A percentile compares a stretch with the other conserved stretches of the same genome.
Conservation (phyloP, 2,329 filamentous ascomycete species). For the Penicillium verrucosum region DNA sequence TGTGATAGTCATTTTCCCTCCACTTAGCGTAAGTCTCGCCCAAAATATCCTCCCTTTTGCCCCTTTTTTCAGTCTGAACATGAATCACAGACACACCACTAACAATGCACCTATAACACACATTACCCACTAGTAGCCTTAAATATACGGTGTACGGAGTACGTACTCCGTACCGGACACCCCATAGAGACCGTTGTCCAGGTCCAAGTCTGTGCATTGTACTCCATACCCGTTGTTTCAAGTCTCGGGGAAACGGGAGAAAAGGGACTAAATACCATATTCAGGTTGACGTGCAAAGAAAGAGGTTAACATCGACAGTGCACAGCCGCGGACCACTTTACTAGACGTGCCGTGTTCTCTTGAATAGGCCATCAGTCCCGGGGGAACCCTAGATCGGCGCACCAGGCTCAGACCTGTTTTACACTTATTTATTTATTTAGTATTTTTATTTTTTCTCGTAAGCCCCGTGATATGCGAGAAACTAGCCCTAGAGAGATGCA, state of each 20-base stretch:
- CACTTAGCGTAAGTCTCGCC: background rate
- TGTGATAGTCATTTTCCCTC: background rate
- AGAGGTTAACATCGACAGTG: background rate
- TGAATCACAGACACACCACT: constrained; percentile 6
- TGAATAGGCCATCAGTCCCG: constrained; percentile 3
- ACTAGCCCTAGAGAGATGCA: background rate
- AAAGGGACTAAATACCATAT: background rate
- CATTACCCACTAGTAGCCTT: constrained; percentile 3
- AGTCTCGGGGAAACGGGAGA: constrained; percentile 3
- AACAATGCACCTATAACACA: background rate
- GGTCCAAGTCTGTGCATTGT: background rate
- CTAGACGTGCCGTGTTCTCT: background rate
- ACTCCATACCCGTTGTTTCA: background rate
- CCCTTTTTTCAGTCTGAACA: constrained; percentile 13
- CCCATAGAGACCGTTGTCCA: background rate
- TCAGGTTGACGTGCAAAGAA: background rate
- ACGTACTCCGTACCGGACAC: background rate
- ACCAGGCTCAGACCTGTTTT: background rate
- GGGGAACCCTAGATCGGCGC: constrained; percentile 8
- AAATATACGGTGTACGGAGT: background rate
- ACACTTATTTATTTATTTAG: too few species aligned
- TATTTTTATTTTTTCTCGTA: background rate
- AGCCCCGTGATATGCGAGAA: background rate
- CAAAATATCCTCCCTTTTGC: background rate
- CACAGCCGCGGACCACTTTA: background rate